These are phyloP conservation scores for Tuber aestivum DNA, from an alignment of 495 filamentous ascomycete species.

Conservation along the genomic window DNA sequence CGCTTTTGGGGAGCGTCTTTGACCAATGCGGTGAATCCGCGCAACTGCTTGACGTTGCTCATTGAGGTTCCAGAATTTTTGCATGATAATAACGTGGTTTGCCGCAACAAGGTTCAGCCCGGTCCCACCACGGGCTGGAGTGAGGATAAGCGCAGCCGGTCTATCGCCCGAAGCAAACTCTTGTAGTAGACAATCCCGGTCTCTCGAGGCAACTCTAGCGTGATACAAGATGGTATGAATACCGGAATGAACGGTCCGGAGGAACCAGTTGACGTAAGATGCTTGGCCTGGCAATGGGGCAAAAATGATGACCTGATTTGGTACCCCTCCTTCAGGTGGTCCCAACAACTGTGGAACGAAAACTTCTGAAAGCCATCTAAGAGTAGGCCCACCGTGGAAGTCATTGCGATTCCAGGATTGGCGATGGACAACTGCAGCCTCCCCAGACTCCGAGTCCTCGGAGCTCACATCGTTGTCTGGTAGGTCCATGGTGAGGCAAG, in stretches of 20 bases:
- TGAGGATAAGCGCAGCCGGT: neutral
- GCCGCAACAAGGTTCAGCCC: neutral
- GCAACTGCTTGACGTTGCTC: slow-evolving; percentile 3
- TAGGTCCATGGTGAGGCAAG: neutral
- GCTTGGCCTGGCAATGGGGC: neutral
- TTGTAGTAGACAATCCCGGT: neutral
- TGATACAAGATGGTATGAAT: neutral
- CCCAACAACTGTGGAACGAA: neutral
- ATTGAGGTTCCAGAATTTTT: slow-evolving; percentile 5
- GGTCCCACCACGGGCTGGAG: neutral
- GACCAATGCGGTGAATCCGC: neutral
- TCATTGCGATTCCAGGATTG: neutral
- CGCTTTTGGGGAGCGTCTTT: neutral
- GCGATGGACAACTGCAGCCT: neutral
- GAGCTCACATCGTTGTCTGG: neutral
- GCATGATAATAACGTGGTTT: neutral
- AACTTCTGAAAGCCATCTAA: neutral
- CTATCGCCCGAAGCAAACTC: neutral
- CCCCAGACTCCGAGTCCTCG: neutral
- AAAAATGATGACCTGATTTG: neutral
- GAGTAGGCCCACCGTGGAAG: neutral
- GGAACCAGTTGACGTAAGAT: slow-evolving; percentile 1
- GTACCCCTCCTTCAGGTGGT: neutral
- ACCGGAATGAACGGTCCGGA: neutral
- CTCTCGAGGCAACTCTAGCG: neutral